Base-by-base conservation (phyloP, 331 rosid species). In the Rosa hybrid region DNA sequence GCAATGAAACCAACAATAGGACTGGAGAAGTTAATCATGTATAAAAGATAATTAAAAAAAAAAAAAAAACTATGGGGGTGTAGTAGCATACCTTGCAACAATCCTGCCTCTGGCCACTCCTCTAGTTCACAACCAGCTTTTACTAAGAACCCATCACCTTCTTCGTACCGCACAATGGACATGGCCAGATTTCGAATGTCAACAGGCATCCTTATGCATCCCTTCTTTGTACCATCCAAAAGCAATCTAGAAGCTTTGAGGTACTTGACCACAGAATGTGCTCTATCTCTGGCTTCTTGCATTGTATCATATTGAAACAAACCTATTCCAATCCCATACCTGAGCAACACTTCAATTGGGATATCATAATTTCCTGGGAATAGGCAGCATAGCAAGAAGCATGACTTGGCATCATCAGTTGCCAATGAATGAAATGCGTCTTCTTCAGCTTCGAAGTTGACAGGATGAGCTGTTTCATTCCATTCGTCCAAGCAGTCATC, bases 331-430 rank as follows among this genome's bases (percentile, higher is more conserved):
- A 68, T 48, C 23, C 73, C 76, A 41, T 53, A 78, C 76, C 53
- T 68, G 16, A 53, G 42, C 49, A 78, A 12, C 21, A 39, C 81
- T 23, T 78, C 76, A 14, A 48, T 34, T 14, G 41, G 20, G 42
- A 78, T 53, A 21, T 78, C 71, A 30, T 53, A 65, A 78, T 56
- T 76, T 56, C 23, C 70, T 16, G 77, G 76, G 68, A 78, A 78
- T 17, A 78, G 69, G 13, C 82, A 54, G 46, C 81, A 78, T 9
- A 78, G 41, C 77, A 70, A 54, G 59, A 78, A 78, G 56, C 69
- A 69, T 0, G 20, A 50, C 60, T 56, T 53, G 34, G 30, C 34
- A 5, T 42, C 82, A n/a, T 51, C 25, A 17, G 13, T 17, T 13
- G 18, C 21, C 69, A 78, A 41, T 14, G 50, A 78, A 56, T 78